phyloP scores from a whole-genome alignment of 1,284 basidiomycete species.

The Ceratobasidium sp. region DNA sequence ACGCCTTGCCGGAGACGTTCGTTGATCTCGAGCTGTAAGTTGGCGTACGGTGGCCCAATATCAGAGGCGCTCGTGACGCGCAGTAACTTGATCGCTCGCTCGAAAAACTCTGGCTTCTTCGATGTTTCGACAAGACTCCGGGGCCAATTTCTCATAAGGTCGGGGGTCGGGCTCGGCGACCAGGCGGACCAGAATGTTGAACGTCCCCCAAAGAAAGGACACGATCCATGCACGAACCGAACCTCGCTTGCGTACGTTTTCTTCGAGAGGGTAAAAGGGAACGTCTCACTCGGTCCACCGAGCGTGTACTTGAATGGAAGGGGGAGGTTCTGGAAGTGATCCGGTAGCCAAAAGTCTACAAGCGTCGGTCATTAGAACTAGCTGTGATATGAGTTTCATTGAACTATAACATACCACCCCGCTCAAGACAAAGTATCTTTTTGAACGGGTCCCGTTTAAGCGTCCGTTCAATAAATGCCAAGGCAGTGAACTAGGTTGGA shows the following conservation, averaged over 20 bases:
- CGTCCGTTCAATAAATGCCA: constrained; percentile 53
- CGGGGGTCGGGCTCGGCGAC: constrained; percentile 45
- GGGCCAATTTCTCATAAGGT: constrained; percentile 47
- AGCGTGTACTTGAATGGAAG: constrained; percentile 48
- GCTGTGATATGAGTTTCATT: neutral
- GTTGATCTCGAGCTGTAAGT: constrained; percentile 24
- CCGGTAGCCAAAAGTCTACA: constrained; percentile 50
- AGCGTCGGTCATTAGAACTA: neutral
- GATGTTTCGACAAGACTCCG: constrained; percentile 29
- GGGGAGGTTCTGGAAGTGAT: constrained; percentile 50
- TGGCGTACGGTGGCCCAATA: constrained; percentile 24
- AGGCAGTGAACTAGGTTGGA: constrained; percentile 48
- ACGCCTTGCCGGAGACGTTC: constrained; percentile 8
- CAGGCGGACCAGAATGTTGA: constrained; percentile 51
- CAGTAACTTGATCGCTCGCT: constrained; percentile 8
- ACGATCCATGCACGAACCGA: constrained; percentile 49
- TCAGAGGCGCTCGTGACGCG: constrained; percentile 25
- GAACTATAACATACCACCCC: constrained; percentile 48
- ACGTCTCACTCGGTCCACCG: constrained; percentile 49
- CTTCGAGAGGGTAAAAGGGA: constrained; percentile 48
- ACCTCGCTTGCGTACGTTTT: constrained; percentile 47
- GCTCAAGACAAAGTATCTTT: constrained; percentile 52
- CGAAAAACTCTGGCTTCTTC: constrained; percentile 41
- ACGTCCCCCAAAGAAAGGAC: constrained; percentile 51
- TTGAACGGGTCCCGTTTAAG: constrained; percentile 51